phyloP scores from a whole-genome alignment of 1,139 yeast species.

The Saccharomyces uvarum region DNA sequence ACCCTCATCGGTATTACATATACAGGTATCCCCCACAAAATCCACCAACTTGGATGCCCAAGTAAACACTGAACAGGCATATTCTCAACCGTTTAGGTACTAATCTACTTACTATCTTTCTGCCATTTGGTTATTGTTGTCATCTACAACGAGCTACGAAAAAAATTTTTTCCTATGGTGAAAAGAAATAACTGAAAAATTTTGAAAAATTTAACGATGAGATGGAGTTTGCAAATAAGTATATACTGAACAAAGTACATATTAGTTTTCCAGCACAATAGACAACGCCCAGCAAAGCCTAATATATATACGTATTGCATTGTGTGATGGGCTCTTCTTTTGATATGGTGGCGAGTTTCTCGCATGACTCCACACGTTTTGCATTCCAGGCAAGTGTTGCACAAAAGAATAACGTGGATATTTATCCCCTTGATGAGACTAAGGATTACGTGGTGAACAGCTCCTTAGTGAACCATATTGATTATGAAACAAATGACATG shows the following conservation, averaged over 20 bases:
- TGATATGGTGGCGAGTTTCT: constrained; percentile 26
- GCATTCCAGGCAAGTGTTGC: constrained; percentile 29
- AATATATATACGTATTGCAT: neutral
- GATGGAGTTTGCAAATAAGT: neutral
- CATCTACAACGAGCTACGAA: neutral
- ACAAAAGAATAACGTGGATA: constrained; percentile 27
- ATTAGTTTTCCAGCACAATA: neutral
- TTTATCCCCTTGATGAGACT: constrained; percentile 28
- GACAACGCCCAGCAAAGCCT: neutral
- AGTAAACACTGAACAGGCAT: constrained; percentile 25
- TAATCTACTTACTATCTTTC: neutral
- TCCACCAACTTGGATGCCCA: constrained; percentile 15
- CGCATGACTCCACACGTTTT: constrained; percentile 26
- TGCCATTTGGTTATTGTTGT: constrained; percentile 1
- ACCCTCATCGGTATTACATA: constrained; percentile 5
- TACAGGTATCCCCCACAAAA: constrained; percentile 24
- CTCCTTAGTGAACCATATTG: constrained; percentile 26
- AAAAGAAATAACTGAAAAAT: neutral
- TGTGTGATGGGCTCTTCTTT: constrained; percentile 9
- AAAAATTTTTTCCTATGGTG: neutral
- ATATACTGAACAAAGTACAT: neutral
- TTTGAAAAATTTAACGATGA: constrained; percentile 1
- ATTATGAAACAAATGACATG: constrained; percentile 29
- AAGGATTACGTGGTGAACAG: constrained; percentile 25
- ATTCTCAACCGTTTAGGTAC: constrained; percentile 26